Percentiles rank a stretch among this genome's conserved stretches.
Evolutionary conservation across 352 stramenopile species (phyloP).

Genomic region (Pythium apleroticum): DNA sequence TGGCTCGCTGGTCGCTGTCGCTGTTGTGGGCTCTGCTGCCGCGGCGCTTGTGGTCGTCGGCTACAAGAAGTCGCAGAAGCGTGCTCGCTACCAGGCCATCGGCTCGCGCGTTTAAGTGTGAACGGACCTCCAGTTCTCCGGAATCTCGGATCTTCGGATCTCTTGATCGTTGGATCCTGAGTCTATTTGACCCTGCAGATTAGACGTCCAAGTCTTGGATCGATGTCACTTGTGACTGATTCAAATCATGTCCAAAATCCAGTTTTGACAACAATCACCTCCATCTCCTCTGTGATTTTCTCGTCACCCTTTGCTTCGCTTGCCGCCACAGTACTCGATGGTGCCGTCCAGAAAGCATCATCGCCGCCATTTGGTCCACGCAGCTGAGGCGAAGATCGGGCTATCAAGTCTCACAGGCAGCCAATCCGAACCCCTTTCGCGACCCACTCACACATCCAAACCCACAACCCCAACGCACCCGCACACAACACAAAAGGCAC

Average conservation of each 20-base stretch:
- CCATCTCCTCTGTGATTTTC: neutral
- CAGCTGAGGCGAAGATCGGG: neutral
- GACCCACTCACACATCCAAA: neutral
- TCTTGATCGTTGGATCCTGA: neutral
- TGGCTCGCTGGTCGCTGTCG: conserved; percentile 28
- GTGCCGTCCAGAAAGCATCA: neutral
- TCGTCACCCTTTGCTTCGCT: neutral
- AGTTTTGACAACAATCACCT: neutral
- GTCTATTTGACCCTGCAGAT: neutral
- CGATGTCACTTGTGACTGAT: neutral
- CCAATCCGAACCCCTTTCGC: conserved; percentile 1
- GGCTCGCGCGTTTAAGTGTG: conserved; percentile 32
- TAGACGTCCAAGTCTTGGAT: neutral
- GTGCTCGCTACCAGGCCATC: conserved; percentile 45
- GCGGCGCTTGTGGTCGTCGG: conserved; percentile 36
- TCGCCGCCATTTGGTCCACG: neutral
- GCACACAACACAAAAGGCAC: conserved; percentile 3
- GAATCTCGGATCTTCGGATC: neutral
- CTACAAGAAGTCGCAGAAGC: conserved; percentile 47
- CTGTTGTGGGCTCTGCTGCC: conserved; percentile 30
- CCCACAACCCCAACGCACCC: neutral
- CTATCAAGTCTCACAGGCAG: neutral
- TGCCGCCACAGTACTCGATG: neutral
- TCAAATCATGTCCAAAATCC: neutral
- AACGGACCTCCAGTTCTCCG: neutral